These are phyloP conservation scores for Thymus mandschuricus DNA, from an alignment of 257 asterid species.

Conservation along the genomic window DNA sequence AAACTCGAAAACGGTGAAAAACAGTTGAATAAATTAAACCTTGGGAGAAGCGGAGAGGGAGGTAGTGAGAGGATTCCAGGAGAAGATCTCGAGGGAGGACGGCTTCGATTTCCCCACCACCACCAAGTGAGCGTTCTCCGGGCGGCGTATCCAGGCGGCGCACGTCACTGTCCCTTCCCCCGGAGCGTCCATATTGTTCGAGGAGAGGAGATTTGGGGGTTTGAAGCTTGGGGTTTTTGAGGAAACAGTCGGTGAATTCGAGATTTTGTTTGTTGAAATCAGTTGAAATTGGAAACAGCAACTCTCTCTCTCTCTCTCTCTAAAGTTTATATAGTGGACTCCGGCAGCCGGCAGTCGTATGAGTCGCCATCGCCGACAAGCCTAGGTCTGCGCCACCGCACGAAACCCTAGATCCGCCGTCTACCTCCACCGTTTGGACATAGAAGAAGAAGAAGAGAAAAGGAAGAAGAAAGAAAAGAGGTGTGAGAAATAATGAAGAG, in stretches of 20 bases:
- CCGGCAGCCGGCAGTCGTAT: too few species aligned
- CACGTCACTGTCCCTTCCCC: constrained; percentile 65
- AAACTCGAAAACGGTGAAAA: background rate
- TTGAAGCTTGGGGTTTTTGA: constrained; percentile 20
- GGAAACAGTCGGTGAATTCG: constrained; percentile 5
- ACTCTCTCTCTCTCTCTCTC: background rate
- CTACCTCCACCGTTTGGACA: too few species aligned
- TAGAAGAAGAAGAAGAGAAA: too few species aligned
- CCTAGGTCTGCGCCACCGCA: too few species aligned
- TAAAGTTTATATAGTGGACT: too few species aligned
- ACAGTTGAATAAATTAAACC: constrained; percentile 43
- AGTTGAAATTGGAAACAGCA: constrained; percentile 29
- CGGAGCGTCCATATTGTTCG: constrained; percentile 56
- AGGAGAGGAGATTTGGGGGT: constrained; percentile 10
- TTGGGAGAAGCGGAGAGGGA: constrained; percentile 77
- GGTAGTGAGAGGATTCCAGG: constrained; percentile 59
- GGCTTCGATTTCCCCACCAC: constrained; percentile 74
- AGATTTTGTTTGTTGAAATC: constrained; percentile 23
- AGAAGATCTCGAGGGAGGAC: constrained; percentile 79
- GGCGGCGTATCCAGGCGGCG: constrained; percentile 92
- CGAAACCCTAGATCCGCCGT: too few species aligned
- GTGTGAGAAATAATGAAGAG: too few species aligned
- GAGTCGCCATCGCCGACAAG: too few species aligned
- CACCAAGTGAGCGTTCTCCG: constrained; percentile 84
- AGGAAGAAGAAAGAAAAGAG: too few species aligned